A percentile compares a stretch with the other conserved stretches of the same genome.
Conservation (phyloP, 768 basidiomycete species). For the Piloderma croceum region DNA sequence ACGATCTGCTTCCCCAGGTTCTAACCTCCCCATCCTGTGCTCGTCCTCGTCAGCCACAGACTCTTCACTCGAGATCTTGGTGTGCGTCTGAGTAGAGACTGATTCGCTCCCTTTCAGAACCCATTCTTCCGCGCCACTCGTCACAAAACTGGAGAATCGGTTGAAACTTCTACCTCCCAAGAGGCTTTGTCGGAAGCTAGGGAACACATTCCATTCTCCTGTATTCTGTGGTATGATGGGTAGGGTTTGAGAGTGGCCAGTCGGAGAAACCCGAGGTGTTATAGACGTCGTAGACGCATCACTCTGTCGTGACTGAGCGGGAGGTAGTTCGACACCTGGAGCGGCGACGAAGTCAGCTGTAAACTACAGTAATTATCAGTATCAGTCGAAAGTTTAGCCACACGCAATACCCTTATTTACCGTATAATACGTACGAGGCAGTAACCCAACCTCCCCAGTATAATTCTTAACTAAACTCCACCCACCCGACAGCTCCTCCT, state of each 20-base stretch:
- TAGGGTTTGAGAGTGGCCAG: slow-evolving; percentile 25
- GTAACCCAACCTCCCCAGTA: slow-evolving; percentile 57
- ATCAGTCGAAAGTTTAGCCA: slow-evolving; percentile 1
- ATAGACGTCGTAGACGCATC: slow-evolving; percentile 41
- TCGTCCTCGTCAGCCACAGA: slow-evolving; percentile 40
- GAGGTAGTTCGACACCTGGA: slow-evolving; percentile 34
- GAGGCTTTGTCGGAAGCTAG: slow-evolving; percentile 65
- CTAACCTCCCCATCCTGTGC: slow-evolving; percentile 33
- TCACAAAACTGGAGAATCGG: slow-evolving; percentile 83
- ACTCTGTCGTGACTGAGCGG: slow-evolving; percentile 21
- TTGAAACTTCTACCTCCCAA: slow-evolving; percentile 76
- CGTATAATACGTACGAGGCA: slow-evolving; percentile 70
- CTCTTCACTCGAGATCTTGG: slow-evolving; percentile 17
- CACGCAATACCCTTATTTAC: slow-evolving; percentile 44
- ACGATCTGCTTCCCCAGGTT: slow-evolving; percentile 53
- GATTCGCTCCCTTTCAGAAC: slow-evolving; percentile 59
- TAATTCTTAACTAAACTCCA: slow-evolving; percentile 69
- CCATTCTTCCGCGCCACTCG: slow-evolving; percentile 80
- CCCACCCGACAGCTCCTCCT: slow-evolving; percentile 67
- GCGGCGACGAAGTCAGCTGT: slow-evolving; percentile 57
- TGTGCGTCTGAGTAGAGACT: slow-evolving; percentile 8
- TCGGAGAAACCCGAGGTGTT: slow-evolving; percentile 44
- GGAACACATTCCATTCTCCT: slow-evolving; percentile 61
- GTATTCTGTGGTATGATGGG: slow-evolving; percentile 61
- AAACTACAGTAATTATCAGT: slow-evolving; percentile 43